Conservation (phyloP, 192 early-diverging fungal genomes). For the Physocladia obscura region DNA sequence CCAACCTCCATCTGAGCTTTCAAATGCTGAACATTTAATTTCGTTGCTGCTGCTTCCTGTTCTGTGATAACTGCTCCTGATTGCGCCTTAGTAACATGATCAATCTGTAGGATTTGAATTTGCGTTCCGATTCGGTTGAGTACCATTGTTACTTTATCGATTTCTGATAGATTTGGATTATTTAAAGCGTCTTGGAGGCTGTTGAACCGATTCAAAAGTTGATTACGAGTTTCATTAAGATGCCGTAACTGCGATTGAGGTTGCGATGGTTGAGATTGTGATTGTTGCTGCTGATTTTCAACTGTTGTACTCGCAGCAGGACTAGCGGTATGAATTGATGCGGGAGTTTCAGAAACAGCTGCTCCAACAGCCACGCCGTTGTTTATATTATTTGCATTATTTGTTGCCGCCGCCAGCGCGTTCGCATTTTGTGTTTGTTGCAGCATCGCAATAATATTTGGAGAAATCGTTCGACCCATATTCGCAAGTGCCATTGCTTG, state of each 20-base stretch:
- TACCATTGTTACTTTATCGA: not conserved
- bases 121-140: constrained; percentile 10
- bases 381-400: not conserved
- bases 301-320: not conserved
- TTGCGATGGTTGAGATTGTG: not conserved
- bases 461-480: not conserved
- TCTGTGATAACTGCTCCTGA: not conserved
- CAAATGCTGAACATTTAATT: not conserved
- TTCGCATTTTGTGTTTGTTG: not conserved
- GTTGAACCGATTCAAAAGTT: not conserved
- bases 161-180: not conserved
- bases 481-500: not conserved
- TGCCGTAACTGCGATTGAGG: not conserved
- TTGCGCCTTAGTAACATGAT: not conserved
- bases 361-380: not conserved
- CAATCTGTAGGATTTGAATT: constrained; percentile 5
- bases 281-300: not conserved
- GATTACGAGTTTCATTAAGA: not conserved
- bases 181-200: not conserved
- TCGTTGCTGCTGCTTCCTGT: not conserved
- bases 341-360: not conserved
- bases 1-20: not conserved
- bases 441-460: not conserved
- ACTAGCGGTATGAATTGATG: not conserved
- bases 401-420: not conserved